Conservation (phyloP, 2,329 filamentous ascomycete genomes). For the Microdochium trichocladiopsis region DNA sequence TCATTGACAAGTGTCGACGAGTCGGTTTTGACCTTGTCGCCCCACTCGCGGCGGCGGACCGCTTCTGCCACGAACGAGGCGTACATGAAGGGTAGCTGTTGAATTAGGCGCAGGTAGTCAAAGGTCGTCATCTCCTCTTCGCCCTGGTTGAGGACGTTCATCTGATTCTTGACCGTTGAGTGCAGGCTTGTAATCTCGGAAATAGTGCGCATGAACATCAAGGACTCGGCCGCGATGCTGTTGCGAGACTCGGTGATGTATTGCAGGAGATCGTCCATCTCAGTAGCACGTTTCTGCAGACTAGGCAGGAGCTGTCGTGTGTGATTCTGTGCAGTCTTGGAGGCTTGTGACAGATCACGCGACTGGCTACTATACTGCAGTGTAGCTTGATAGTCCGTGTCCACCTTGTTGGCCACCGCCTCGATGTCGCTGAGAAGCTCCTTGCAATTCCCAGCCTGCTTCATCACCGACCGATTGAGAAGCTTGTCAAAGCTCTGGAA, state of each 20-base stretch:
- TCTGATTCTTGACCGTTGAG: conserved; percentile 62
- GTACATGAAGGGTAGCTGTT: conserved; percentile 82
- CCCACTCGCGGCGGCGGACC: conserved; percentile 82
- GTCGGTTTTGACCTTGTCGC: conserved; percentile 81
- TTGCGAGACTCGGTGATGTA: conserved; percentile 62
- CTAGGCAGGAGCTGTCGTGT: conserved; percentile 56
- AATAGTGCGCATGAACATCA: conserved; percentile 75
- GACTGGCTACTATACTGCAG: conserved; percentile 60
- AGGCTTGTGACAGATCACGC: conserved; percentile 51
- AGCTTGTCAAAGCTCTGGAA: conserved; percentile 57
- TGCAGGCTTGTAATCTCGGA: conserved; percentile 73
- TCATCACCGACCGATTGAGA: conserved; percentile 44
- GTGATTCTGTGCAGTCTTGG: conserved; percentile 56
- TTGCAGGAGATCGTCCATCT: conserved; percentile 55
- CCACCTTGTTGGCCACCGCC: conserved; percentile 78
- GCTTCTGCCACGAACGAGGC: conserved; percentile 84
- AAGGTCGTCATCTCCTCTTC: conserved; percentile 75
- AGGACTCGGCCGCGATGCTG: conserved; percentile 54
- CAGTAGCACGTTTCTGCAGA: conserved; percentile 45
- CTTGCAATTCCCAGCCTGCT: conserved; percentile 54
- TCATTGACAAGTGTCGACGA: conserved; percentile 86
- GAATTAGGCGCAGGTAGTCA: conserved; percentile 71
- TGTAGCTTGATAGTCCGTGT: conserved; percentile 75
- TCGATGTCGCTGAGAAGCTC: conserved; percentile 79
- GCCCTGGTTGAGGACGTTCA: conserved; percentile 64